These are phyloP conservation scores for Sporothrix globosa DNA, from an alignment of 2,329 filamentous ascomycete species.

Conservation along the genomic window DNA sequence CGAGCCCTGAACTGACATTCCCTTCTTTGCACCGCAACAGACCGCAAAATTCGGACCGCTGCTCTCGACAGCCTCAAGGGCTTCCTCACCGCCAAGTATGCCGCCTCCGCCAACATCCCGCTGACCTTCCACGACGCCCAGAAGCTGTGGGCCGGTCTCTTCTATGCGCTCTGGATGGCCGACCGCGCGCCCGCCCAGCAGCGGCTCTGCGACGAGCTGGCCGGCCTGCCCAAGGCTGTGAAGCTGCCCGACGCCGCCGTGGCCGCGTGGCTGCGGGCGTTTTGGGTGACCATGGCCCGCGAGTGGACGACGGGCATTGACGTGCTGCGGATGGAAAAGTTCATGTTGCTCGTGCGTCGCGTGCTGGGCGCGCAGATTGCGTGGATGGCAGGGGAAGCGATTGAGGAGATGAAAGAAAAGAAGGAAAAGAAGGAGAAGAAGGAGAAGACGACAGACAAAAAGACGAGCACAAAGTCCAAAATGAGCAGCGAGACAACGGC, in stretches of 20 bases:
- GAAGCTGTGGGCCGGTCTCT: conserved; percentile 94
- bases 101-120: conserved; percentile 46
- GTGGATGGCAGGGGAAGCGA: conserved; percentile 44
- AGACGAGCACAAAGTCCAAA: conserved; percentile 34
- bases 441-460: conserved; percentile 35
- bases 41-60: conserved; percentile 75
- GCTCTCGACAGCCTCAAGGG: conserved; percentile 75
- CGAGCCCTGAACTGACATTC: neutral
- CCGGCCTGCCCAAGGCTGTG: conserved; percentile 55
- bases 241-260: conserved; percentile 56
- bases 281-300: conserved; percentile 70
- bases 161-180: conserved; percentile 92
- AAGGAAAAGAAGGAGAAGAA: conserved; percentile 33
- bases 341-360: conserved; percentile 78
- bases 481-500: conserved; percentile 35
- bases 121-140: conserved; percentile 72
- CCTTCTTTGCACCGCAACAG: conserved; percentile 49
- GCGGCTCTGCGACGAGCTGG: conserved; percentile 76
- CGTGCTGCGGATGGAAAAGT: conserved; percentile 86
- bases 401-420: conserved; percentile 28
- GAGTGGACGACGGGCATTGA: conserved; percentile 74
- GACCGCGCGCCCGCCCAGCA: conserved; percentile 89
- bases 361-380: conserved; percentile 73
- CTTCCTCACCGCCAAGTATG: conserved; percentile 67
- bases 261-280: conserved; percentile 60